A percentile compares a stretch with the other conserved stretches of the same genome.
Conservation (phyloP, 768 basidiomycete species). For the Amanita jacksonii region DNA sequence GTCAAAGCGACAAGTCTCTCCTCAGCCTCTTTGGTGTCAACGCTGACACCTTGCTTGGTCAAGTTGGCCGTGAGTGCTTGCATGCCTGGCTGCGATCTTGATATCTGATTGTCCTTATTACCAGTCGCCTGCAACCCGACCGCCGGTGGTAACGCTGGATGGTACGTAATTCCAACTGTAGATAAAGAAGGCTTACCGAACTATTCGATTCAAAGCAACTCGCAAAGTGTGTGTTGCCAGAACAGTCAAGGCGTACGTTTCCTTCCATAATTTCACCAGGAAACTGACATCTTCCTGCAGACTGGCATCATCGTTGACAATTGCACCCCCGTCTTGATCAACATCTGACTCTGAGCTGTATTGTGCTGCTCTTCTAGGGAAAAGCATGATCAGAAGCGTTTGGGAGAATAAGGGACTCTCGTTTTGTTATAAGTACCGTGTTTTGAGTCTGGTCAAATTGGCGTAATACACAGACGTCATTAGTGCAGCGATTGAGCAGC, state of each 20-base stretch:
- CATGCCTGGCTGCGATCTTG: neutral
- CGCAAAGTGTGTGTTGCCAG: neutral
- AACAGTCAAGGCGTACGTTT: neutral
- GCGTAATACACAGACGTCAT: no score
- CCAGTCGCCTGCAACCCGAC: neutral
- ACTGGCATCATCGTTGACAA: no score
- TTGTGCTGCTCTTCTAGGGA: no score
- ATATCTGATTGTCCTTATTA: neutral
- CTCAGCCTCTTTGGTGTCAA: neutral
- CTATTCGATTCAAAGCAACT: neutral
- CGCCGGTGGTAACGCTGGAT: neutral
- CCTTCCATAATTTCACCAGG: no score
- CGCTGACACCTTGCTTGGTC: neutral
- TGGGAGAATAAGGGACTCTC: no score
- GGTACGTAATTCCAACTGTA: neutral
- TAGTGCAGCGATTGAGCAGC: no score
- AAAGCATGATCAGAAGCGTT: no score
- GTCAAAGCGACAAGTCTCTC: neutral
- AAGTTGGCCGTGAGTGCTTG: conserved; percentile 2
- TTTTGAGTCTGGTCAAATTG: no score
- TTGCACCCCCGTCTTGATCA: no score
- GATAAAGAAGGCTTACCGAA: neutral
- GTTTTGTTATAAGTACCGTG: no score
- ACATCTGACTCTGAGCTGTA: no score
- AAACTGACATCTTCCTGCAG: no score